These are phyloP conservation scores for Lipomyces lipofer DNA, from an alignment of 805 yeast species.

Conservation along the genomic window DNA sequence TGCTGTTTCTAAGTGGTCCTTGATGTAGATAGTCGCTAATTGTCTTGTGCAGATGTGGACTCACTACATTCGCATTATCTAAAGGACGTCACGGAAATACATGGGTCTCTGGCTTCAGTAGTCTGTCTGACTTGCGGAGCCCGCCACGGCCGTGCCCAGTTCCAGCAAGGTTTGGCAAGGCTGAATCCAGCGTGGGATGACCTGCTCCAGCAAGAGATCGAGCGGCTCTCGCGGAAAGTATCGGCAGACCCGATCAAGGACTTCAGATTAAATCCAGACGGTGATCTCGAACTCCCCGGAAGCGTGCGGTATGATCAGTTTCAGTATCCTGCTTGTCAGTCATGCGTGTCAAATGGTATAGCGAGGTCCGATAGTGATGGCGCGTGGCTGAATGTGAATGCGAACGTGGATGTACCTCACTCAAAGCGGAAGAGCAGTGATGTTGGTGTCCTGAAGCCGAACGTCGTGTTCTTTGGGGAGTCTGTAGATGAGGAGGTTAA, in stretches of 20 bases:
- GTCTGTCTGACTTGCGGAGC: conserved; percentile 33
- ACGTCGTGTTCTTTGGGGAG: conserved; percentile 37
- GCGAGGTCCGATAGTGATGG: conserved; percentile 9
- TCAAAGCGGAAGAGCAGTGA: conserved; percentile 20
- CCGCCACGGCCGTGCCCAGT: conserved; percentile 15
- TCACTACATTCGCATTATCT: conserved; percentile 30
- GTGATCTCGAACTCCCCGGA: conserved; percentile 33
- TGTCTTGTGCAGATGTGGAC: conserved; percentile 33
- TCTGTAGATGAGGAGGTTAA: conserved; percentile 28
- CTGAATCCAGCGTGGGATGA: conserved; percentile 34
- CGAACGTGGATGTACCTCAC: conserved; percentile 11
- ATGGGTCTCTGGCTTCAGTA: conserved; percentile 33
- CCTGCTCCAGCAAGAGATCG: conserved; percentile 22
- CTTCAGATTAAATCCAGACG: conserved; percentile 32
- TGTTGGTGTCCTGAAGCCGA: conserved; percentile 35
- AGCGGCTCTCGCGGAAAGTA: conserved; percentile 12
- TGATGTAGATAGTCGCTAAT: too few relatives aligned
- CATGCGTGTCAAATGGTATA: conserved; percentile 20
- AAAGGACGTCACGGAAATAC: conserved; percentile 35
- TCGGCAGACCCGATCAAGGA: conserved; percentile 20
- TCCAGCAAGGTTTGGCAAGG: conserved; percentile 24
- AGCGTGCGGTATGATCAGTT: conserved; percentile 30
- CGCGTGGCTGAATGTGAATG: conserved; percentile 17
- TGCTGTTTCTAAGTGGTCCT: too few relatives aligned
- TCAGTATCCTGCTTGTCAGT: conserved; percentile 34